Conservation (phyloP, 2,329 filamentous ascomycete species). For the Fusarium subglutinans region DNA sequence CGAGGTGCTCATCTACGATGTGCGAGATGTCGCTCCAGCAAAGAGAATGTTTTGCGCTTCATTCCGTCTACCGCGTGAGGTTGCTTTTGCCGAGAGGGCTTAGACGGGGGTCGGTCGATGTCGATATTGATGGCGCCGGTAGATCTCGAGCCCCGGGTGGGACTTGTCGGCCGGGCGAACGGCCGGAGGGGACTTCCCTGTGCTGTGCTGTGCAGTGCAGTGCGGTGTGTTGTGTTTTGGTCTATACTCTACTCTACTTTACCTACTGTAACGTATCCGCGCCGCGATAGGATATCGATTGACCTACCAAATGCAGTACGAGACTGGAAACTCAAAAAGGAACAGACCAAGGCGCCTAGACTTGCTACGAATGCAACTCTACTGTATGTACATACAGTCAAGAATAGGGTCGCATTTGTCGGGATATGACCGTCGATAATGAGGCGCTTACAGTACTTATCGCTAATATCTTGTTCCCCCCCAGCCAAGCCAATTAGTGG, state of each 20-base stretch:
- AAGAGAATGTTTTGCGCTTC: constrained; percentile 98
- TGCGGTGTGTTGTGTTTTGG: background rate
- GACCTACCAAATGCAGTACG: constrained; percentile 7
- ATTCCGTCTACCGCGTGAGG: constrained; percentile 83
- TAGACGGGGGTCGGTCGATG: constrained; percentile 22
- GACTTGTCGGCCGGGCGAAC: constrained; percentile 13
- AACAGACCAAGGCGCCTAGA: constrained; percentile 8
- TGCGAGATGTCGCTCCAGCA: constrained; percentile 88
- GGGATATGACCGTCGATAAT: constrained; percentile 10
- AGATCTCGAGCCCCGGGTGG: constrained; percentile 23
- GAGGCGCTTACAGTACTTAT: constrained; percentile 22
- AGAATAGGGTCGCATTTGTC: constrained; percentile 23
- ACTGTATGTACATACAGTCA: background rate
- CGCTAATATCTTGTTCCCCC: constrained; percentile 16
- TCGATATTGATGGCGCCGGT: constrained; percentile 9
- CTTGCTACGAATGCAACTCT: constrained; percentile 17
- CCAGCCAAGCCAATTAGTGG: constrained; percentile 3
- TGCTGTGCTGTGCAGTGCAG: background rate
- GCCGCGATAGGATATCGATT: constrained; percentile 6
- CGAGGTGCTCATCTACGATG: constrained; percentile 69
- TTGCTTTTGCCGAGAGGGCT: constrained; percentile 73
- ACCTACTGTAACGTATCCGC: background rate
- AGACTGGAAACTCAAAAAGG: constrained; percentile 10
- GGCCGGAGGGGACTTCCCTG: constrained; percentile 14
- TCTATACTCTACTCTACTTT: background rate